A percentile compares a stretch with the other conserved stretches of the same genome.
phyloP scores from a whole-genome alignment of 2,329 filamentous ascomycete genomes.

The Gnomoniopsis smithogilvyi region DNA sequence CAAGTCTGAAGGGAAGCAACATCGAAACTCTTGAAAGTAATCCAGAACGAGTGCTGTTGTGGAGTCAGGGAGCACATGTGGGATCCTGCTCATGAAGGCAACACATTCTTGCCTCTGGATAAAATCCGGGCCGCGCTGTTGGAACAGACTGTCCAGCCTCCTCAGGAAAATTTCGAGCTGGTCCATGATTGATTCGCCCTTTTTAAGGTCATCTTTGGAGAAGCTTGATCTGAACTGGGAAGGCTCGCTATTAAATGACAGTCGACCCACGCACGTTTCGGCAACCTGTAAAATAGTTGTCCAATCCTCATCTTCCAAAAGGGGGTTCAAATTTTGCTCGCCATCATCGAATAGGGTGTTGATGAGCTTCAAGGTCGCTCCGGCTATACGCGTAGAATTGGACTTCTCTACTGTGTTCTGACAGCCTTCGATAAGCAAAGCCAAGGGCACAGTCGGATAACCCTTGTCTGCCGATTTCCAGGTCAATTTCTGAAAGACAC shows the following conservation, averaged over 20 bases:
- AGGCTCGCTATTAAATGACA: slow-evolving; percentile 1
- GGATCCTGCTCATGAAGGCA: slow-evolving; percentile 61
- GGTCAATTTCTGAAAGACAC: slow-evolving; percentile 61
- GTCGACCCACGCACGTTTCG: slow-evolving; percentile 42
- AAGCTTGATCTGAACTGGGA: slow-evolving; percentile 3
- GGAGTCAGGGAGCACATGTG: slow-evolving; percentile 60
- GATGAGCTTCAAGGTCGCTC: slow-evolving; percentile 46
- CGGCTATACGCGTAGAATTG: slow-evolving; percentile 41
- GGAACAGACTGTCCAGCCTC: slow-evolving; percentile 48
- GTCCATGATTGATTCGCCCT: slow-evolving; percentile 33
- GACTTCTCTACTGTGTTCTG: slow-evolving; percentile 45
- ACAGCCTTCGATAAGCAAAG: slow-evolving; percentile 56
- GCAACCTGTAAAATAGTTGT: slow-evolving; percentile 57
- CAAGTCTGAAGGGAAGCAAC: slow-evolving; percentile 68
- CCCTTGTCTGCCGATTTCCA: slow-evolving; percentile 56
- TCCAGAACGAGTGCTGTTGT: slow-evolving; percentile 62
- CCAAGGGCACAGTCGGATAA: slow-evolving; percentile 57
- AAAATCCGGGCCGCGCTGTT: slow-evolving; percentile 47
- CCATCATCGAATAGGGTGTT: slow-evolving; percentile 54
- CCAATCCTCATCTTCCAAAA: slow-evolving; percentile 66
- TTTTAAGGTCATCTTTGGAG: slow-evolving; percentile 28
- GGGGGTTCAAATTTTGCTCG: slow-evolving; percentile 48
- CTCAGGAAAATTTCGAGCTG: slow-evolving; percentile 44
- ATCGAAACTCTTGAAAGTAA: slow-evolving; percentile 66
- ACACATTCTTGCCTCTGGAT: slow-evolving; percentile 65